Conservation (phyloP, 108 stramenopile species). For the Nannochloropsis oceanica region DNA sequence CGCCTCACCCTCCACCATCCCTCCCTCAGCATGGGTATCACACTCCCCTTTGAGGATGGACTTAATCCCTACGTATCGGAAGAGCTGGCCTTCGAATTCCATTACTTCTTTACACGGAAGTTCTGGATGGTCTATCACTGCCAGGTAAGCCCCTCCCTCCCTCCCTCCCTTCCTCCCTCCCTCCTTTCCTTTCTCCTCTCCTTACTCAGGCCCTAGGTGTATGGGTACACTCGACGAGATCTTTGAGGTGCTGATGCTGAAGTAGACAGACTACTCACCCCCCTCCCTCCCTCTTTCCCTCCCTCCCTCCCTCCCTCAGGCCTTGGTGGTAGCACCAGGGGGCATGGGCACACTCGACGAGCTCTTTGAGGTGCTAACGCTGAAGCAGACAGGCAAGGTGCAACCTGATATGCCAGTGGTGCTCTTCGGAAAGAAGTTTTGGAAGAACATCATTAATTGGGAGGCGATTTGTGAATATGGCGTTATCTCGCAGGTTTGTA, state of each 20-base stretch:
- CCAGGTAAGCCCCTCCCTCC: constrained; percentile 5
- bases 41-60: constrained; percentile 35
- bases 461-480: constrained; percentile 25
- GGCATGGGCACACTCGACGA: constrained; percentile 49
- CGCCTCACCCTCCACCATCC: background rate
- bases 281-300: background rate
- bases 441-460: constrained; percentile 36
- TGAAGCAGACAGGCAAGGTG: constrained; percentile 38
- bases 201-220: no score
- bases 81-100: constrained; percentile 41
- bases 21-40: constrained; percentile 36
- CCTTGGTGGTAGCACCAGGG: constrained; percentile 76
- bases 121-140: constrained; percentile 47
- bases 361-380: constrained; percentile 38
- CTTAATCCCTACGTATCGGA: constrained; percentile 34
- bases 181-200: background rate
- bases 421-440: constrained; percentile 34
- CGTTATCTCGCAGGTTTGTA: constrained; percentile 38
- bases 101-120: constrained; percentile 45
- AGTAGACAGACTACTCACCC: constrained; percentile 28
- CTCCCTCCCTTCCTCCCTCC: constrained; percentile 9
- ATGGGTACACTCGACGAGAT: constrained; percentile 41
- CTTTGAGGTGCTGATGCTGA: constrained; percentile 36
- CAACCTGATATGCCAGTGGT: constrained; percentile 32
- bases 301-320: constrained; percentile 6